Evolutionary conservation across 1,139 yeast genomes (phyloP).

Genomic region (Hansenula lynferdii): DNA sequence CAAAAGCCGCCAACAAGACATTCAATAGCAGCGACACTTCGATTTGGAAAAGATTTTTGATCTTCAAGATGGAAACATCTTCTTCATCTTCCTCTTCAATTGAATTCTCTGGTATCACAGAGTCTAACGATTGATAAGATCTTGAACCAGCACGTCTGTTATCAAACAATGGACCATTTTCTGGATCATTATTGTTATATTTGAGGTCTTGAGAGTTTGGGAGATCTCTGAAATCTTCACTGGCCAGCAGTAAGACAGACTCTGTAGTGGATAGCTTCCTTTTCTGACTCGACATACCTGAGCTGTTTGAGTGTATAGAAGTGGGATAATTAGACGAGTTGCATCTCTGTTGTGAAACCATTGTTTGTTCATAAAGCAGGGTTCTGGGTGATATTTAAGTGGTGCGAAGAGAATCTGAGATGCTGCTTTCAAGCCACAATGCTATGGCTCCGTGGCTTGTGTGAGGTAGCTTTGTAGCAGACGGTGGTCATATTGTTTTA

Average conservation of each 20-base stretch:
- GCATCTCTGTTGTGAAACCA: too few relatives aligned
- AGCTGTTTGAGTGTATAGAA: too few relatives aligned
- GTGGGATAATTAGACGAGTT: too few relatives aligned
- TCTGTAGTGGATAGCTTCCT: constrained; percentile 10
- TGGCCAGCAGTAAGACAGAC: constrained; percentile 8
- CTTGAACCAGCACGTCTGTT: neutral
- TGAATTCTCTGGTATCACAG: neutral
- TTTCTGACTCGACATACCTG: neutral
- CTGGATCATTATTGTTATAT: neutral
- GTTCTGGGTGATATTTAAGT: too few relatives aligned
- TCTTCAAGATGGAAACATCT: constrained; percentile 6
- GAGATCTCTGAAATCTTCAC: constrained; percentile 7
- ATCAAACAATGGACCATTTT: neutral
- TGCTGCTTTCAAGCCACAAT: too few relatives aligned
- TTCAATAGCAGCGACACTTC: constrained; percentile 10
- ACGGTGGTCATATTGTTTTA: too few relatives aligned
- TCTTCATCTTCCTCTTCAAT: neutral
- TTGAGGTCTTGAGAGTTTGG: constrained; percentile 1
- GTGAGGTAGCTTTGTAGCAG: too few relatives aligned
- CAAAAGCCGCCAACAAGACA: constrained; percentile 50
- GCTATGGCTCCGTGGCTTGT: too few relatives aligned
- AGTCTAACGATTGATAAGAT: neutral
- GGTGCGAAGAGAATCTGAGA: too few relatives aligned
- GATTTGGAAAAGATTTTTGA: constrained; percentile 9
- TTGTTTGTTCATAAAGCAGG: too few relatives aligned